Conservation (phyloP, 2,329 filamentous ascomycete species). For the Fusarium nematophilum region DNA sequence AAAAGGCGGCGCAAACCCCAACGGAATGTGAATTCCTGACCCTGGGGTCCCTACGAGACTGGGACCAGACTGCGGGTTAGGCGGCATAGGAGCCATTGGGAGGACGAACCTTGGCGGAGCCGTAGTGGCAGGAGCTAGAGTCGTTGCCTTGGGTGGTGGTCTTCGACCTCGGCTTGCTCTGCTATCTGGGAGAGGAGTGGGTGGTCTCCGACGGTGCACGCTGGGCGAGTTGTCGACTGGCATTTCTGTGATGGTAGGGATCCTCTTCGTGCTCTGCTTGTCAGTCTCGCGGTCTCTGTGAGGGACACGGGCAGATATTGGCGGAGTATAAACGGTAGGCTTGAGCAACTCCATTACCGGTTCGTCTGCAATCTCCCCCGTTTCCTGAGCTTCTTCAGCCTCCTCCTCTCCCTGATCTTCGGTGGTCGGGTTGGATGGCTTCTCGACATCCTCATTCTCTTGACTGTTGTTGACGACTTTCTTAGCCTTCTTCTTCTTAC, state of each 20-base stretch:
- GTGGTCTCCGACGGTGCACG: conserved; percentile 13
- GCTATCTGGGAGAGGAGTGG: conserved; percentile 28
- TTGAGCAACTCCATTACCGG: conserved; percentile 12
- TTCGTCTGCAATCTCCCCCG: not conserved
- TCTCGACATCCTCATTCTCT: not conserved
- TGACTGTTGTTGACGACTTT: not conserved
- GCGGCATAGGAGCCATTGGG: not conserved
- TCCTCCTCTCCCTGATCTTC: not conserved
- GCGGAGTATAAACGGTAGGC: conserved; percentile 29
- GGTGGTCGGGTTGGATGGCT: not conserved
- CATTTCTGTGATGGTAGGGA: not conserved
- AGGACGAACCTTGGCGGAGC: not conserved
- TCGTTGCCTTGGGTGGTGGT: not conserved
- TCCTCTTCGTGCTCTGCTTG: not conserved
- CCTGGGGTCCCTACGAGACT: not conserved
- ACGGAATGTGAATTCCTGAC: not conserved
- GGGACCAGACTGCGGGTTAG: not conserved
- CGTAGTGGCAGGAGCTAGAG: not conserved
- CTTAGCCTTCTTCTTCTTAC: conserved; percentile 1
- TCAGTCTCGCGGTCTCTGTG: not conserved
- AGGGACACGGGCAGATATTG: conserved; percentile 14
- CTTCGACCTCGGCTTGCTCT: conserved; percentile 13
- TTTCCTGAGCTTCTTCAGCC: not conserved
- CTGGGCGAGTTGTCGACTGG: conserved; percentile 11
- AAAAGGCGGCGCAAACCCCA: conserved; percentile 8